Evolutionary conservation across 2,329 filamentous ascomycete species (phyloP), one percentile per base, ranked within the genome.

Genomic region (Diaporthe humulicola): DNA sequence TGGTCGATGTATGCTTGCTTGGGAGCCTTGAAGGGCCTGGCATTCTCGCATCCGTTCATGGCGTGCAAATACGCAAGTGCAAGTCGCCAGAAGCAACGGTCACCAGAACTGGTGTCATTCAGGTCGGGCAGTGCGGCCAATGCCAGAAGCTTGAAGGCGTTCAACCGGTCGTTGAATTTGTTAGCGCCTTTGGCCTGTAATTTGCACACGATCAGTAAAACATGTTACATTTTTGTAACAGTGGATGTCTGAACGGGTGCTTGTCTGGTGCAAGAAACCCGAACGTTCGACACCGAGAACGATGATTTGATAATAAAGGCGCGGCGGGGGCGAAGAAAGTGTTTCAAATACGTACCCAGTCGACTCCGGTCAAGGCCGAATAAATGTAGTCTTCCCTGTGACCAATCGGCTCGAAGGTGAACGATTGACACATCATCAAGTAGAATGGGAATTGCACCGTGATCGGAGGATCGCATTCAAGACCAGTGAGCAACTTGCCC

Each of bases 21-120:
- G 30, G 56, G 70, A 17, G 58, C 33, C 58, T 48, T 72, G 56
- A 61, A 61, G n/a, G 70, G 22, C 28, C 70, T 72, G 25, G 70
- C 56, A n/a, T 72, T 72, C 56, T 72, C 70, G 56, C 56, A 64
- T n/a, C 40, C 25, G 56, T 64, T 72, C 70, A 72, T 64, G 40
- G 52, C n/a, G 22, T 28, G 54, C 25, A 71, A 33, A 42, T 50
- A 61, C 40, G 38, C 70, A 30, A 71, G 54, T n/a, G 70, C 54
- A 19, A 52, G n/a, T 38, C 69, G 70, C 70, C 70, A 71, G 40
- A 61, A 61, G 40, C 70, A 61, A 36, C 56, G 38, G 42, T 61
- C 70, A 2, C 54, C 56, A 10, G 40, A 72, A 17, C 60, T 52
- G 42, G 25, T 52, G 17, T 60, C 70, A 38, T 60, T 38, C 4